Evolutionary conservation across 208 protist species (phyloP).

Genomic region (Vickermania spadyakhi): DNA sequence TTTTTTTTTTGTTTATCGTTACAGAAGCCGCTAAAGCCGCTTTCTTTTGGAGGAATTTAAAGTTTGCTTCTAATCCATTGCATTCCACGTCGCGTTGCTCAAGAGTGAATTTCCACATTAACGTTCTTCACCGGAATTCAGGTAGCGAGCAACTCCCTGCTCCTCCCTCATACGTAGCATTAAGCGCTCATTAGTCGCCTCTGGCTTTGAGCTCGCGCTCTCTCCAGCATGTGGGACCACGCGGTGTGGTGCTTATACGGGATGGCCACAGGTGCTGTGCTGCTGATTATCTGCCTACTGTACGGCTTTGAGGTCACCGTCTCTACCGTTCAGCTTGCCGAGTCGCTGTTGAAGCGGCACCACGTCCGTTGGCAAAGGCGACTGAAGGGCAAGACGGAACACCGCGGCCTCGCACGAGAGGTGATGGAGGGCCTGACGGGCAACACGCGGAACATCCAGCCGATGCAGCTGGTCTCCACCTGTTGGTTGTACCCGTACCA

Average conservation of each 20-base stretch:
- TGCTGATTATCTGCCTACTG: not conserved
- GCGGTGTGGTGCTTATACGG: not conserved
- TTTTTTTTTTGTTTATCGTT: too few relatives aligned
- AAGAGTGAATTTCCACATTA: too few relatives aligned
- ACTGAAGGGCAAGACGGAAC: not conserved
- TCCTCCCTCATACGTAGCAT: too few relatives aligned
- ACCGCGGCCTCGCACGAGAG: not conserved
- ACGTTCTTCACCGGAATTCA: too few relatives aligned
- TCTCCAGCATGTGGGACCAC: not conserved
- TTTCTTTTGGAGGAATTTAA: too few relatives aligned
- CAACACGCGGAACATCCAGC: not conserved
- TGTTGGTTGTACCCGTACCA: not conserved
- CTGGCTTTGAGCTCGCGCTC: too few relatives aligned
- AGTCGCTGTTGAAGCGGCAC: constrained; percentile 1
- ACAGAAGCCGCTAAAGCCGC: too few relatives aligned
- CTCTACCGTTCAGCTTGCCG: not conserved
- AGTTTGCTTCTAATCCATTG: too few relatives aligned
- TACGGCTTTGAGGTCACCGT: not conserved
- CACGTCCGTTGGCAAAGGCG: not conserved
- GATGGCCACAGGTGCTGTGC: not conserved
- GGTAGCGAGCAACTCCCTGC: too few relatives aligned
- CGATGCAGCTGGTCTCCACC: not conserved
- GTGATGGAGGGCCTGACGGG: not conserved
- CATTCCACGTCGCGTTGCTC: too few relatives aligned
- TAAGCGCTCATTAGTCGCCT: too few relatives aligned